A percentile compares a stretch with the other conserved stretches of the same genome.
Conservation (phyloP, 2,329 filamentous ascomycete genomes). For the Bipolaris bicolor region DNA sequence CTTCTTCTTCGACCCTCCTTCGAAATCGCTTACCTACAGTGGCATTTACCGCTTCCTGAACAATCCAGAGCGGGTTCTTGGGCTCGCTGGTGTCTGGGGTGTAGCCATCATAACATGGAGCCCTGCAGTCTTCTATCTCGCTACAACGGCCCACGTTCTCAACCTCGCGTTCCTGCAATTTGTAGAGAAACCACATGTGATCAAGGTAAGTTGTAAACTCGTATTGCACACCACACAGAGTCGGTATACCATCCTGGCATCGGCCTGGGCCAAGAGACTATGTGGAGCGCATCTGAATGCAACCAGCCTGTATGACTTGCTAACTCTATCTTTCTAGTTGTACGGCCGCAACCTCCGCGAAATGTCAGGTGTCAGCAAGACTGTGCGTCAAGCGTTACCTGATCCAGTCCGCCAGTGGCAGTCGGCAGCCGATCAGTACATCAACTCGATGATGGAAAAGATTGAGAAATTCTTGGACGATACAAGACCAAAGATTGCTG, state of each 20-base stretch:
- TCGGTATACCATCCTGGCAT: neutral
- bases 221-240: neutral
- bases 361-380: slow-evolving; percentile 91
- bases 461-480: slow-evolving; percentile 89
- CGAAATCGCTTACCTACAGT: slow-evolving; percentile 84
- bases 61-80: slow-evolving; percentile 93
- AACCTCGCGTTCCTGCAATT: slow-evolving; percentile 89
- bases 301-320: neutral
- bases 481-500: slow-evolving; percentile 82
- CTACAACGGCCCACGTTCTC: slow-evolving; percentile 82
- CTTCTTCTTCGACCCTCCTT: slow-evolving; percentile 92
- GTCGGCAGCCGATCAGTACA: slow-evolving; percentile 82
- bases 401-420: slow-evolving; percentile 82
- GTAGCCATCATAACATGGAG: slow-evolving; percentile 93
- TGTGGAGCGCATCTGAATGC: too few relatives aligned
- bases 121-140: slow-evolving; percentile 82
- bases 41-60: slow-evolving; percentile 98
- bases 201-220: slow-evolving; percentile 7
- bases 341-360: slow-evolving; percentile 84
- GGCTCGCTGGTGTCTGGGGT: slow-evolving; percentile 94
- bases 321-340: slow-evolving; percentile 51
- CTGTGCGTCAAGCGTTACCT: slow-evolving; percentile 84
- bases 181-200: slow-evolving; percentile 94
- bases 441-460: slow-evolving; percentile 85
- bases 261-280: neutral